Base-by-base conservation (phyloP, 1,284 basidiomycete genomes). In the Malassezia japonica region DNA sequence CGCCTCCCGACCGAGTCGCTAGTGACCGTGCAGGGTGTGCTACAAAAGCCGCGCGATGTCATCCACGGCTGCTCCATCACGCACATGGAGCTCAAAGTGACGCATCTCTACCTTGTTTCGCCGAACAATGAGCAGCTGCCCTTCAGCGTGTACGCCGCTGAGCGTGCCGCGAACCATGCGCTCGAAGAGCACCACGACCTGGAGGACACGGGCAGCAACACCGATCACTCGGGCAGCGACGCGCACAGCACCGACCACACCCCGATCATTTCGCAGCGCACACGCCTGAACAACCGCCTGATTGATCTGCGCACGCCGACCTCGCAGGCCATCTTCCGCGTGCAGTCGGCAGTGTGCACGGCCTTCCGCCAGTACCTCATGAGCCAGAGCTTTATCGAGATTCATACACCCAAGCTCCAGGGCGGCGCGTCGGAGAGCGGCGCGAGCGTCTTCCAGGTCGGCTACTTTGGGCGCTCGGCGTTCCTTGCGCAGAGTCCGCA, bases 341-440 rank as follows among this genome's bases (percentile, higher is more conserved):
- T 70, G 47, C 65, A 67, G 28, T 63, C 67, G 12, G 59, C 56
- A 24, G 61, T 67, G 51, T 62, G 62, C 59, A 62, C 44, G 48
- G 46, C 29, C 38, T 70, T 70, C 57, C 64, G 67, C 28, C 48
- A 54, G n/a, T 67, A 59, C 39, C 57, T 70, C 29, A 58, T 62
- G 41, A 41, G 50, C 33, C 56, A 48, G 41, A 50, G 57, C 28
- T 70, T 70, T 23, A 36, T 65, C 32, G 67, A 70, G 54, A 67
- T 70, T 24, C 67, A 70, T 42, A 65, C 67, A 6, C 67, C 67
- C 46, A 70, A 70, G 57, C 50, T 70, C 21, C 65, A 67, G 36
- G 67, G 60, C 8, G 67, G 65, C 16, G 64, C 65, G 15, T 67
- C 65, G 32, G 67, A 70, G 45, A 62, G 59, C 7, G 67, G 67